phyloP scores from a whole-genome alignment of 345 rosid species.

The Syzygium aromaticum region DNA sequence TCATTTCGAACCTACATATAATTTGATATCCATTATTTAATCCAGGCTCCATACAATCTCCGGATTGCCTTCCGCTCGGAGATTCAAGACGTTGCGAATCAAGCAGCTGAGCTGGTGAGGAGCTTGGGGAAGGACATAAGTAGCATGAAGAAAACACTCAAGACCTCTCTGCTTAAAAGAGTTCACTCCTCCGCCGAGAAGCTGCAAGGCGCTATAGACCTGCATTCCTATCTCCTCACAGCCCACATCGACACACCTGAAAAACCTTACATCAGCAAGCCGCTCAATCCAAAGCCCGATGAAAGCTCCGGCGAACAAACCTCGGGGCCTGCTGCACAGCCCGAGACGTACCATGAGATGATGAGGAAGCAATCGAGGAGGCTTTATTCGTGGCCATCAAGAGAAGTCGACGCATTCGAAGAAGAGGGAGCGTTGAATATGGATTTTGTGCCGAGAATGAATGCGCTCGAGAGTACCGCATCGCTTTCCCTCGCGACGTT shows the following conservation, averaged over 20 bases:
- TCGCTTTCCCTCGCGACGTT: constrained; percentile 50
- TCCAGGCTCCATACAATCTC: constrained; percentile 47
- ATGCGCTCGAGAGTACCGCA: constrained; percentile 46
- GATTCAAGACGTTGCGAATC: constrained; percentile 37
- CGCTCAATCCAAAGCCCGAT: constrained; percentile 10
- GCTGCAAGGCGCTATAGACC: constrained; percentile 39
- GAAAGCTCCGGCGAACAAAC: not conserved
- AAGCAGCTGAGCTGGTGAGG: constrained; percentile 47
- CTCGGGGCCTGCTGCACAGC: not conserved
- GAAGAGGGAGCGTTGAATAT: constrained; percentile 25
- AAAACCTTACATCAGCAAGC: not conserved
- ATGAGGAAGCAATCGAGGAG: constrained; percentile 53
- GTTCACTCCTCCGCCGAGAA: constrained; percentile 39
- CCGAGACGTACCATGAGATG: constrained; percentile 40
- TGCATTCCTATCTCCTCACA: constrained; percentile 43
- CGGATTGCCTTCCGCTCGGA: constrained; percentile 36
- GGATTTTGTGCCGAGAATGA: constrained; percentile 36
- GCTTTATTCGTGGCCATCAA: constrained; percentile 51
- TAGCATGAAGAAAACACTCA: constrained; percentile 32
- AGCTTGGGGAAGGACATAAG: constrained; percentile 41
- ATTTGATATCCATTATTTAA: not conserved
- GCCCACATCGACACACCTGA: constrained; percentile 13
- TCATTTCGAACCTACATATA: not conserved
- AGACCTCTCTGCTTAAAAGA: constrained; percentile 23
- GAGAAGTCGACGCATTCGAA: constrained; percentile 45